phyloP scores from a whole-genome alignment of 768 basidiomycete genomes.

The Boletus subcaerulescens region DNA sequence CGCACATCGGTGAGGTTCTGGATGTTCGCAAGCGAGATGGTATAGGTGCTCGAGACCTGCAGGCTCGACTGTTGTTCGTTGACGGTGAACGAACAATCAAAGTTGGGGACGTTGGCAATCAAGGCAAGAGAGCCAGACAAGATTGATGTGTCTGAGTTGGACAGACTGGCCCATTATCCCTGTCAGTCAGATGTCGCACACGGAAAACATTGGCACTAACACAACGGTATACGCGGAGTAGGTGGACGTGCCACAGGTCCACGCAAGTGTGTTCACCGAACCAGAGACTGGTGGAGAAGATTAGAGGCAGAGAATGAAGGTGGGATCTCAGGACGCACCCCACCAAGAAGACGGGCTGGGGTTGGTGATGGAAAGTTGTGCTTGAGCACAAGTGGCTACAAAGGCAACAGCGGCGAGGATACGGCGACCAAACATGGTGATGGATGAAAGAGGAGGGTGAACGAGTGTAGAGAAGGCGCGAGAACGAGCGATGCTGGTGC shows the following conservation, averaged over 20 bases:
- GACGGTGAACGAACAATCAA: constrained; percentile 56
- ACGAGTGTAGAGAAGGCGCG: constrained; percentile 10
- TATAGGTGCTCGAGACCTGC: constrained; percentile 45
- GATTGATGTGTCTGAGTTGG: constrained; percentile 42
- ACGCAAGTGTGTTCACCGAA: constrained; percentile 54
- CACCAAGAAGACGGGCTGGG: constrained; percentile 55
- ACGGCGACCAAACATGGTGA: constrained; percentile 34
- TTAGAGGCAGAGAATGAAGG: background rate
- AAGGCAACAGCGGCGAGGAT: constrained; percentile 39
- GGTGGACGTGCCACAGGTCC: constrained; percentile 50
- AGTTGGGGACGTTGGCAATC: constrained; percentile 52
- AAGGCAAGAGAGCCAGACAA: constrained; percentile 37
- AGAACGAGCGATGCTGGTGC: constrained; percentile 25
- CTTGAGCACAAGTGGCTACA: constrained; percentile 33
- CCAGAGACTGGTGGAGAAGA: constrained; percentile 43
- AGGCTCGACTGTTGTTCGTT: constrained; percentile 43
- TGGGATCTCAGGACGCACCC: constrained; percentile 43
- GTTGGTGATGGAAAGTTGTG: constrained; percentile 42
- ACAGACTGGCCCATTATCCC: constrained; percentile 33
- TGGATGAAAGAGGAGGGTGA: constrained; percentile 1
- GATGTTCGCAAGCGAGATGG: constrained; percentile 46
- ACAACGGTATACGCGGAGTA: constrained; percentile 45
- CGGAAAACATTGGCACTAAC: constrained; percentile 25
- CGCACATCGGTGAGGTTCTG: constrained; percentile 54
- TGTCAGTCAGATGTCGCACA: constrained; percentile 6